phyloP scores from a whole-genome alignment of 352 stramenopile genomes.

The Phytopythium kandeliae region DNA sequence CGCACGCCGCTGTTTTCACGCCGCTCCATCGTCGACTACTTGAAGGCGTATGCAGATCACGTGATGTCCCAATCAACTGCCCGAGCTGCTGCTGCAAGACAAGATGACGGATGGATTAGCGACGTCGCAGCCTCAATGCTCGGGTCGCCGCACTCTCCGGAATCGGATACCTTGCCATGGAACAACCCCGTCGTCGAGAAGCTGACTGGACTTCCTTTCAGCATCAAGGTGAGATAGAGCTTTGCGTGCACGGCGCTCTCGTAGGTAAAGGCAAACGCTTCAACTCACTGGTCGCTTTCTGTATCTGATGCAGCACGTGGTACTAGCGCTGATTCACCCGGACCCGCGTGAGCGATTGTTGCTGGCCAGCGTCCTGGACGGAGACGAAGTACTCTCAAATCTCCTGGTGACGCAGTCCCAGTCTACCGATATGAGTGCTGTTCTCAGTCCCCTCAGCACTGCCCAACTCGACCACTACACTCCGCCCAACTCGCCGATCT shows the following conservation, averaged over 20 bases:
- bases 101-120: conserved; percentile 21
- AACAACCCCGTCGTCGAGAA: conserved; percentile 18
- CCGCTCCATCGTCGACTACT: conserved; percentile 36
- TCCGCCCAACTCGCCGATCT: conserved; percentile 26
- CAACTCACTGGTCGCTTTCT: conserved; percentile 1
- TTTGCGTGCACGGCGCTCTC: not conserved
- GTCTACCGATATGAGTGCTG: not conserved
- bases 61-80: not conserved
- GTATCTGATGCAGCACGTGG: conserved; percentile 14
- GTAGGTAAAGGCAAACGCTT: not conserved
- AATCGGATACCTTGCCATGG: conserved; percentile 16
- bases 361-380: conserved; percentile 23
- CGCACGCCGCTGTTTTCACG: conserved; percentile 50
- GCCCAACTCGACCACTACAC: conserved; percentile 7
- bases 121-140: conserved; percentile 11
- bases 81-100: not conserved
- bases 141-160: not conserved
- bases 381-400: conserved; percentile 17
- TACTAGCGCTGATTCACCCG: conserved; percentile 44
- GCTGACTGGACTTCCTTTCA: conserved; percentile 27
- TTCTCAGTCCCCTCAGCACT: not conserved
- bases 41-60: conserved; percentile 9
- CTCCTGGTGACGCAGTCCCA: not conserved
- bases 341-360: conserved; percentile 30
- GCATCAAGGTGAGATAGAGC: conserved; percentile 48